Conservation (phyloP, 495 filamentous ascomycete genomes). For the Xylaria cubensis region DNA sequence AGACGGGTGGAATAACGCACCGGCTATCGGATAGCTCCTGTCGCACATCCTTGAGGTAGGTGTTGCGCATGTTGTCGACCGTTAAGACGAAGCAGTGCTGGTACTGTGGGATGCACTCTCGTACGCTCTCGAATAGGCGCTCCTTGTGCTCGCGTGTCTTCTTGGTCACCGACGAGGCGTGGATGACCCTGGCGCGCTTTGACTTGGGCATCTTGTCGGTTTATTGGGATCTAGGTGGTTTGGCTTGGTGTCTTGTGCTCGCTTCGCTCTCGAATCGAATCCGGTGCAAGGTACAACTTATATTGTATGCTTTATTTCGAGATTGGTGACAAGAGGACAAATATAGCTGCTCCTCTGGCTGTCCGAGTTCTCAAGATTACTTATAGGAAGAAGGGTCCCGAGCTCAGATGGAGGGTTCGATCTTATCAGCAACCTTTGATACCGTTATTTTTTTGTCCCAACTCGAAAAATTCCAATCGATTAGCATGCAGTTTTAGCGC, state of each 20-base stretch:
- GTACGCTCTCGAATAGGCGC: slow-evolving; percentile 85
- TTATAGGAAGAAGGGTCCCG: neutral
- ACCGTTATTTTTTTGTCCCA: slow-evolving; percentile 17
- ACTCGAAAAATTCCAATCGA: slow-evolving; percentile 38
- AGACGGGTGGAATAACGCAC: slow-evolving; percentile 53
- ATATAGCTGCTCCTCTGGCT: neutral
- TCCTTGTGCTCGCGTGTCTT: slow-evolving; percentile 88
- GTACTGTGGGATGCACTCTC: slow-evolving; percentile 83
- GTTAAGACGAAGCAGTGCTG: slow-evolving; percentile 90
- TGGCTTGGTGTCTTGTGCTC: neutral
- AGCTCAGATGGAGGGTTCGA: neutral
- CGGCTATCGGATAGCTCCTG: slow-evolving; percentile 83
- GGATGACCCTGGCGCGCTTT: slow-evolving; percentile 86
- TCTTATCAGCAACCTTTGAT: slow-evolving; percentile 11
- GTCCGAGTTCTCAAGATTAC: neutral
- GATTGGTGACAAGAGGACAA: neutral
- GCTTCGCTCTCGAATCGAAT: neutral
- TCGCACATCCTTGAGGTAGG: slow-evolving; percentile 90
- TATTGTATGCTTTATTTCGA: neutral
- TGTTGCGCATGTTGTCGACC: slow-evolving; percentile 99
- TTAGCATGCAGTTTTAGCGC: slow-evolving; percentile 26
- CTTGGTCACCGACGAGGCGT: slow-evolving; percentile 88
- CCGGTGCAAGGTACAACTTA: neutral
- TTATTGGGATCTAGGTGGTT: neutral
- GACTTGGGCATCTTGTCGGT: slow-evolving; percentile 84